These are phyloP conservation scores for Linum trigynum DNA, from an alignment of 345 rosid genomes.

Conservation along the genomic window DNA sequence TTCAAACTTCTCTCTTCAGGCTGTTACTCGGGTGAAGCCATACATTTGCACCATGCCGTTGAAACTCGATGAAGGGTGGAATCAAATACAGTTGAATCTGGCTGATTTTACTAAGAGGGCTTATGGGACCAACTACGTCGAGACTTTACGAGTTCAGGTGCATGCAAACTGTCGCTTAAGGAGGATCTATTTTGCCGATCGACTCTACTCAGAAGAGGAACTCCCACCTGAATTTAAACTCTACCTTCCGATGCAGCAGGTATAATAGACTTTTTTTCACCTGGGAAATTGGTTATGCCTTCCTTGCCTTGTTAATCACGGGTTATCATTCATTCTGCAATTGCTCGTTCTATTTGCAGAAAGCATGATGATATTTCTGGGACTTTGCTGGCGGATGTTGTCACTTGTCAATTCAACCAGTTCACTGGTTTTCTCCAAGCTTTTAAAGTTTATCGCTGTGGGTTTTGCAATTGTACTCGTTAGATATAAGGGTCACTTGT, in stretches of 20 bases:
- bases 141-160: constrained; percentile 89
- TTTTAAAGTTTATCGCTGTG: not conserved
- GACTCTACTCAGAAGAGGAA: constrained; percentile 92
- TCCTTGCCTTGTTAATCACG: not conserved
- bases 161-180: constrained; percentile 91
- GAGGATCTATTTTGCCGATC: constrained; percentile 85
- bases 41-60: constrained; percentile 92
- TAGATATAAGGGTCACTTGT: too few species aligned
- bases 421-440: not conserved
- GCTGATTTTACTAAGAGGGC: constrained; percentile 89
- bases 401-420: too few species aligned
- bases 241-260: constrained; percentile 83
- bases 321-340: constrained; percentile 6
- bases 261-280: constrained; percentile 11
- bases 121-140: constrained; percentile 92
- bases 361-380: constrained; percentile 24
- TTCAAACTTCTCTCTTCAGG: constrained; percentile 22
- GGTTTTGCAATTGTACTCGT: too few species aligned
- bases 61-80: constrained; percentile 96
- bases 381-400: not conserved
- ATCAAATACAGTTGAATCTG: constrained; percentile 87
- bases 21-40: constrained; percentile 88
- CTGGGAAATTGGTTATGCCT: not conserved
- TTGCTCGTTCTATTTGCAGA: constrained; percentile 29
- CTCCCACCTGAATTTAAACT: constrained; percentile 94